phyloP scores from a whole-genome alignment of 306 rosid species.

The Lathyrus aphaca region DNA sequence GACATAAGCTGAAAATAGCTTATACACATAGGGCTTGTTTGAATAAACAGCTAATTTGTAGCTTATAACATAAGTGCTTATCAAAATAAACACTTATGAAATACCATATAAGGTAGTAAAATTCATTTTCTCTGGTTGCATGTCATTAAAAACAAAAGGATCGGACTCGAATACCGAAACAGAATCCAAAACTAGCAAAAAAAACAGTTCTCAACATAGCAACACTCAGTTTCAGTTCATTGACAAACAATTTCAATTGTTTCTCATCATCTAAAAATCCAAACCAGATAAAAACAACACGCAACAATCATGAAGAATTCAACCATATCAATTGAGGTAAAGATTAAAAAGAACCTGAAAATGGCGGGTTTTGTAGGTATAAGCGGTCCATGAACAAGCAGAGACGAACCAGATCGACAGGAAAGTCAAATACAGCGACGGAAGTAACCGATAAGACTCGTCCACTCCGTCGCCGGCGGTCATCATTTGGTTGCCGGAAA shows the following conservation, averaged over 20 bases:
- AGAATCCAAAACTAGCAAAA: conserved; percentile 4
- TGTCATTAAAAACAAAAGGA: conserved; percentile 1
- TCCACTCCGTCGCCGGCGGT: conserved; percentile 54
- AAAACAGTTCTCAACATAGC: conserved; percentile 14
- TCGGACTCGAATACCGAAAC: conserved; percentile 21
- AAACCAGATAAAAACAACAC: conserved; percentile 13
- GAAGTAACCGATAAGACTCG: conserved; percentile 77
- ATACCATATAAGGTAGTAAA: background rate
- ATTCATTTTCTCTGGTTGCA: background rate
- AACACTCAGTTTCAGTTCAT: background rate
- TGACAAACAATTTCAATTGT: background rate
- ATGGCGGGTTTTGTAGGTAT: conserved; percentile 81
- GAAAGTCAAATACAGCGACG: conserved; percentile 75
- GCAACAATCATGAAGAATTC: conserved; percentile 2
- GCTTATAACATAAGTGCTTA: too few species aligned
- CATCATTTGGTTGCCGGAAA: conserved; percentile 42
- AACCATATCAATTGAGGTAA: background rate
- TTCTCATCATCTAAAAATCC: background rate
- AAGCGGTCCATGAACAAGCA: conserved; percentile 85
- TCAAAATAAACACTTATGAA: too few species aligned
- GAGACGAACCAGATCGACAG: conserved; percentile 78
- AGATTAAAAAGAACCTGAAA: conserved; percentile 60
- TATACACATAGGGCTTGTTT: too few species aligned
- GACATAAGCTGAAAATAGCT: too few species aligned
- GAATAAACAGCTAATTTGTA: too few species aligned